phyloP scores from a whole-genome alignment of 371 early-diverging fungal genomes.

The Mortierella sp. region DNA sequence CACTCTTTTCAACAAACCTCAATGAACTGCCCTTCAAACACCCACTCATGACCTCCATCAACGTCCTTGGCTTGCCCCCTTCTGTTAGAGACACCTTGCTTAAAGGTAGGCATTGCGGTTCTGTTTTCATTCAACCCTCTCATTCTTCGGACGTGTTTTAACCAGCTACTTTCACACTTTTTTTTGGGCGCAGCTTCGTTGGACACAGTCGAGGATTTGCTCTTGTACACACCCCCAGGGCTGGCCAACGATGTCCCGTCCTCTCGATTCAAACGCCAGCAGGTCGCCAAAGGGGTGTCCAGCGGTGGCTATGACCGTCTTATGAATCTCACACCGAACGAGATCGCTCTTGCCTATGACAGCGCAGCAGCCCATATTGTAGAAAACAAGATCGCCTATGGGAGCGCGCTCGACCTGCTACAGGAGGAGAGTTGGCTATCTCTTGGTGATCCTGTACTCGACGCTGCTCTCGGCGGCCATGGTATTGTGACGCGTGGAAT shows the following conservation, averaged over 20 bases:
- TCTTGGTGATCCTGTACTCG: constrained; percentile 67
- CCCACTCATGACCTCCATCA: constrained; percentile 51
- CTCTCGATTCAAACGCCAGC: constrained; percentile 40
- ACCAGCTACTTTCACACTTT: not conserved
- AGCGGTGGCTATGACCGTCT: constrained; percentile 35
- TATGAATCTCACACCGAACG: constrained; percentile 29
- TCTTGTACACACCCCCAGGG: constrained; percentile 40
- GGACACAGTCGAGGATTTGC: constrained; percentile 52
- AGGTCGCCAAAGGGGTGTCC: constrained; percentile 26
- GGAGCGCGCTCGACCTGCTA: constrained; percentile 38
- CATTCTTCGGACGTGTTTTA: not conserved
- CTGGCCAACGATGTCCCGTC: constrained; percentile 8
- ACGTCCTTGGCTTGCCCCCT: constrained; percentile 34
- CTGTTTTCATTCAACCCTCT: not conserved
- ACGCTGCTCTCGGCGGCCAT: constrained; percentile 63
- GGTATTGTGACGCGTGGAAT: constrained; percentile 74
- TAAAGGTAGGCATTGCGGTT: constrained; percentile 14
- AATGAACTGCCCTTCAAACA: not conserved
- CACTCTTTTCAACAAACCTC: constrained; percentile 2
- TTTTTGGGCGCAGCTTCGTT: constrained; percentile 34
- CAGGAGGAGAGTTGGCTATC: constrained; percentile 60
- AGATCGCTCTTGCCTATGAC: constrained; percentile 30
- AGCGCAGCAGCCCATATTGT: constrained; percentile 37
- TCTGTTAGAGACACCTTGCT: constrained; percentile 30
- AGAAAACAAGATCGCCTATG: constrained; percentile 36